These are phyloP conservation scores for Paraglomus brasilianum DNA, from an alignment of 192 early-diverging fungal species.

Conservation along the genomic window DNA sequence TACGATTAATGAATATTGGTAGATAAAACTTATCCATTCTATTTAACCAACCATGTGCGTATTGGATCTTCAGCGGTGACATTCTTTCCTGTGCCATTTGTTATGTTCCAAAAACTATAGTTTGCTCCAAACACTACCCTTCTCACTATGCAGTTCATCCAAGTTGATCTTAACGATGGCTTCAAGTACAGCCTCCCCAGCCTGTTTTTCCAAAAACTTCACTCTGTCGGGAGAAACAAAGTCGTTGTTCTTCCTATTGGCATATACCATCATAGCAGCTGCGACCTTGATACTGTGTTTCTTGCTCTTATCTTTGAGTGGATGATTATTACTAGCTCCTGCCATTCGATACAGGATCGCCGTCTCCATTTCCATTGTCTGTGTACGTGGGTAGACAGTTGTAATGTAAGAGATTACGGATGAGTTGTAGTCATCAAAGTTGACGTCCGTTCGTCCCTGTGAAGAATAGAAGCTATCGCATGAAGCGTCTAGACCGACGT, in stretches of 20 bases:
- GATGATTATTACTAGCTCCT: conserved; percentile 28
- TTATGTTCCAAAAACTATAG: too few relatives aligned
- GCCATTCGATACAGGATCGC: conserved; percentile 84
- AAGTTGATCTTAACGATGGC: conserved; percentile 51
- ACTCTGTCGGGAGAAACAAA: conserved; percentile 65
- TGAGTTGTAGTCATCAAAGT: conserved; percentile 79
- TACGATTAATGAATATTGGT: too few relatives aligned
- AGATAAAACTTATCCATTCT: too few relatives aligned
- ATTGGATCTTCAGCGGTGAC: too few relatives aligned
- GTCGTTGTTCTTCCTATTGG: conserved; percentile 64
- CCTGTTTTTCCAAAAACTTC: conserved; percentile 51
- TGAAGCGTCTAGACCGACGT: conserved; percentile 66
- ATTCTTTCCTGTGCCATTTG: too few relatives aligned
- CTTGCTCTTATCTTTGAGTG: background rate
- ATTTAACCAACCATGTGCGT: too few relatives aligned
- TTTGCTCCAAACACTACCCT: conserved; percentile 56
- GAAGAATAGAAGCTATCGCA: conserved; percentile 87
- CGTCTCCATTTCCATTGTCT: conserved; percentile 85
- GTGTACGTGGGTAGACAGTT: conserved; percentile 48
- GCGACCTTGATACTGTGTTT: conserved; percentile 64
- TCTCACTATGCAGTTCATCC: conserved; percentile 35
- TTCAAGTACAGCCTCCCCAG: conserved; percentile 63
- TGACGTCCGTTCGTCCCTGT: conserved; percentile 69
- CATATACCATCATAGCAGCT: conserved; percentile 81
- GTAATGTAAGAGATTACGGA: conserved; percentile 53